Base-by-base conservation (phyloP, 1,139 yeast genomes). In the Fermentozyma sake region DNA sequence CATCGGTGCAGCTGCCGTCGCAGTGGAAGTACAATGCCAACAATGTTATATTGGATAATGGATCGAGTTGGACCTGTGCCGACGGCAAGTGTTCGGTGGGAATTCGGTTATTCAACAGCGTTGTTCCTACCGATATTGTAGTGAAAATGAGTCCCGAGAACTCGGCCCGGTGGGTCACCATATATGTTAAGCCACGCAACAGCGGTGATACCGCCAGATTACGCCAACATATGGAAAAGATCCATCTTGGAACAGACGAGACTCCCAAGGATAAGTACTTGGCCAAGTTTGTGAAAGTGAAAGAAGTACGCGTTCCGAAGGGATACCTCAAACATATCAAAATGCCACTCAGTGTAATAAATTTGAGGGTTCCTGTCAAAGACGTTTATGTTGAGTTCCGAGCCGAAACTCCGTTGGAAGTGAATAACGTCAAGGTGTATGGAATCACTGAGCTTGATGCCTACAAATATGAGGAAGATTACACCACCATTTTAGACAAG, bases 1-100 rank as follows among this genome's bases (percentile, higher is more conserved):
- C 49, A 5, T 42, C 38, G 30, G 41, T 50, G 16, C 42, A 46
- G 10, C 44, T 53, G 4, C 47, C 55, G 1, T 36, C 41, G 7
- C 35, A 48, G 20, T 46, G 61, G 53, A 55, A 55, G 31, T 55
- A 37, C 30, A 63, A 66, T 39, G 72, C 72, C 10, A 65, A 65
- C 38, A 63, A 59, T 35, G 49, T 54, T 2, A 43, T 66, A 16
- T 33, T 61, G 9, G 69, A 64, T 30, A 60, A 61, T 12, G 65
- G 55, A 0, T 37, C 41, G 7, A 33, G 33, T 20, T 67, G 72
- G 72, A 41, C 48, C 22, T 61, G 71, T 37, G 50, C 46, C 7
- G 33, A 54, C 0, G 31, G 35, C 15, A 30, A 33, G 6, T 61
- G 69, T 31, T 45, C 63, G 3, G 33, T 64, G 12, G 73, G 73